Evolutionary conservation across 140 eudicot genomes (phyloP).

Genomic region (Oenanthe javanica): DNA sequence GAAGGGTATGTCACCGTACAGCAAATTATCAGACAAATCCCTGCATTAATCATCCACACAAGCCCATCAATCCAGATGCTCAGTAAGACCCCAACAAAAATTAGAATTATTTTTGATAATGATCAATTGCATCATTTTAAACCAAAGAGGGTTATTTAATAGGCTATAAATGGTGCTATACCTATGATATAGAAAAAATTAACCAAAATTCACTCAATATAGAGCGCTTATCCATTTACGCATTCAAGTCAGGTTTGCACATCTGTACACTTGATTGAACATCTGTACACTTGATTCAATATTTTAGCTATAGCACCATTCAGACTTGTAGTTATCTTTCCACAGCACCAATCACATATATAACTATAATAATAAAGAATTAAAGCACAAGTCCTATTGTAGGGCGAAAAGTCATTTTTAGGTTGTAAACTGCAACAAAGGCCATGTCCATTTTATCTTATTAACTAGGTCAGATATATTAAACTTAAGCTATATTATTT

Average conservation of each 20-base stretch:
- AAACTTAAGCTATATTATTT: no score
- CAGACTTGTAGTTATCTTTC: background rate
- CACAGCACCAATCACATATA: background rate
- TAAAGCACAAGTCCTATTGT: background rate
- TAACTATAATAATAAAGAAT: background rate
- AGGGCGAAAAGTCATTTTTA: background rate
- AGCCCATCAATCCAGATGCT: background rate
- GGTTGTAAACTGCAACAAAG: background rate
- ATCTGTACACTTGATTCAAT: no score
- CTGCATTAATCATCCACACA: constrained; percentile 29
- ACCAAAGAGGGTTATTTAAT: no score
- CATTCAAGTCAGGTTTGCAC: background rate
- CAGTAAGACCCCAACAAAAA: background rate
- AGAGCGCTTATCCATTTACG: background rate
- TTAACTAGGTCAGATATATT: background rate
- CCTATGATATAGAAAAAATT: background rate
- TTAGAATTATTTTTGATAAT: no score
- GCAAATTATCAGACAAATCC: constrained; percentile 70
- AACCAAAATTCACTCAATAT: background rate
- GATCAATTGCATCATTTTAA: no score
- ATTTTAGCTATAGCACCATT: background rate
- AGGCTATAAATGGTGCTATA: background rate
- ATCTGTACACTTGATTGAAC: background rate
- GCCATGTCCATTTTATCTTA: background rate
- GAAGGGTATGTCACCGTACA: constrained; percentile 79